These are phyloP conservation scores for Hypocrella siamensis DNA, from an alignment of 2,329 filamentous ascomycete genomes.

Conservation along the genomic window DNA sequence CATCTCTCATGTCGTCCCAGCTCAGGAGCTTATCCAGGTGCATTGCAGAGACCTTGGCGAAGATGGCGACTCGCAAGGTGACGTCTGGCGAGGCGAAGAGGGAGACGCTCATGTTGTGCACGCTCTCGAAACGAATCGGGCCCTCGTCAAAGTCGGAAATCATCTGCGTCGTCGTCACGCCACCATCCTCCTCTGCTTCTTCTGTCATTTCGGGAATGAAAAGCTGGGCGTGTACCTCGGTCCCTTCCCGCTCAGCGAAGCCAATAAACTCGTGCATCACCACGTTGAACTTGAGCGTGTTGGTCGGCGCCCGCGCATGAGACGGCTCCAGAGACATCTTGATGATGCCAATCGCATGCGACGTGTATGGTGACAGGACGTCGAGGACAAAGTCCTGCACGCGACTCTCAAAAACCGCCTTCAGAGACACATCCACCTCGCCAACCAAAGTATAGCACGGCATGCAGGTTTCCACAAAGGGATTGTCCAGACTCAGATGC, in stretches of 20 bases:
- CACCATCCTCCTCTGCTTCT: conserved; percentile 77
- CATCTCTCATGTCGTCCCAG: conserved; percentile 96
- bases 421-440: conserved; percentile 81
- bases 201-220: conserved; percentile 85
- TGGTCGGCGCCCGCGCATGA: conserved; percentile 78
- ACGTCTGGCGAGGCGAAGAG: conserved; percentile 55
- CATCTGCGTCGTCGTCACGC: conserved; percentile 89
- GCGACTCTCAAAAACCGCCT: conserved; percentile 83
- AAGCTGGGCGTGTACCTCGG: conserved; percentile 90
- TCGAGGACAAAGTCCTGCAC: conserved; percentile 92
- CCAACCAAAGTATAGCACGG: conserved; percentile 86
- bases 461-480: conserved; percentile 82
- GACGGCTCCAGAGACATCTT: conserved; percentile 86
- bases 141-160: conserved; percentile 88
- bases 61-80: conserved; percentile 73
- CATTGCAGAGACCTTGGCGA: conserved; percentile 80
- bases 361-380: conserved; percentile 82
- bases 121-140: conserved; percentile 85
- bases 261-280: conserved; percentile 94
- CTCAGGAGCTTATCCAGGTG: conserved; percentile 94
- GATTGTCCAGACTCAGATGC: conserved; percentile 83
- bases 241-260: conserved; percentile 90
- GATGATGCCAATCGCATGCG: conserved; percentile 78
- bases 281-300: conserved; percentile 93
- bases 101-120: conserved; percentile 93